These are phyloP conservation scores for Sequoiadendron giganteum DNA, from an alignment of 75 land plant genomes.

Conservation along the genomic window DNA sequence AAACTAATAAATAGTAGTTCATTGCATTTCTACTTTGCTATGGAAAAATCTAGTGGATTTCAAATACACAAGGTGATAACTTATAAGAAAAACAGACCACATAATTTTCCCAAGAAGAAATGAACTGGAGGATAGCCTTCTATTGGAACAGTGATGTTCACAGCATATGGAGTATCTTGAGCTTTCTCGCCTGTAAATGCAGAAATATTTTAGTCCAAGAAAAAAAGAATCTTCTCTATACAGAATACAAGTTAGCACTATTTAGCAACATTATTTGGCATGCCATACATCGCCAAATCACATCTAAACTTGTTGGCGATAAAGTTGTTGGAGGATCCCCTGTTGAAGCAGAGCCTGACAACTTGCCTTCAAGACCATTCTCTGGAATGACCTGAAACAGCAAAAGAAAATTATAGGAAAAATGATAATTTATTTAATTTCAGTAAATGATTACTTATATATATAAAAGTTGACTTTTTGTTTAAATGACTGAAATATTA, in stretches of 20 bases:
- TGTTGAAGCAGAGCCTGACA: constrained; percentile 61
- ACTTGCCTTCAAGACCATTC: constrained; percentile 53
- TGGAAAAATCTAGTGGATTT: background rate
- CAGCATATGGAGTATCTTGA: constrained; percentile 56
- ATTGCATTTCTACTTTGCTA: background rate
- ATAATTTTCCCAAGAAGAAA: constrained; percentile 69
- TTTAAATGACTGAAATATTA: constrained; percentile 12
- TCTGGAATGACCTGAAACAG: constrained; percentile 51
- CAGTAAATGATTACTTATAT: background rate
- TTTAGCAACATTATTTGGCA: background rate
- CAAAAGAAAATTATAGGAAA: constrained; percentile 2
- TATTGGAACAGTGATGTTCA: constrained; percentile 64
- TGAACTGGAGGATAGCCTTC: constrained; percentile 68
- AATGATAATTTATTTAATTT: background rate
- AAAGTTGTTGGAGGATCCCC: constrained; percentile 71
- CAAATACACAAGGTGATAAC: background rate
- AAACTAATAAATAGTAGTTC: background rate
- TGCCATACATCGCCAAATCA: constrained; percentile 75
- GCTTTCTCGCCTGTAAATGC: constrained; percentile 58
- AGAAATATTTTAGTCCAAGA: constrained; percentile 1
- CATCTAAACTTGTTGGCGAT: constrained; percentile 61
- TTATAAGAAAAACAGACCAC: constrained; percentile 50
- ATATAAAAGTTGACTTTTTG: background rate
- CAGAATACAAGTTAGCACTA: background rate
- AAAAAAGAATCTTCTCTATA: background rate